These are phyloP conservation scores for Agaricus bisporus DNA, from an alignment of 768 basidiomycete species.

Conservation along the genomic window DNA sequence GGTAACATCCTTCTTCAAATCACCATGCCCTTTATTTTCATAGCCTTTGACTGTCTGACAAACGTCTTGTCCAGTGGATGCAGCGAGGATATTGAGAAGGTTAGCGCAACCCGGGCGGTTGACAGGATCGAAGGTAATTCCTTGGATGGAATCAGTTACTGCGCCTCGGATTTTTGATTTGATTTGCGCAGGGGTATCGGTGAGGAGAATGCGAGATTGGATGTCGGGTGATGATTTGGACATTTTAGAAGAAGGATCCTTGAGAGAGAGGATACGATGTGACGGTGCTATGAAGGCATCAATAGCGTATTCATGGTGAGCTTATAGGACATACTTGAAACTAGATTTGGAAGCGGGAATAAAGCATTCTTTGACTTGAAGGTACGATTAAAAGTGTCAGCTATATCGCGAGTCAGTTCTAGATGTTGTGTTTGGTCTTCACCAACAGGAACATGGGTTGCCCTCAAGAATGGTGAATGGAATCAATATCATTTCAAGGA, in stretches of 20 bases:
- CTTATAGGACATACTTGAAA: slow-evolving; percentile 56
- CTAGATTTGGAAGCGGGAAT: slow-evolving; percentile 68
- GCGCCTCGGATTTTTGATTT: slow-evolving; percentile 68
- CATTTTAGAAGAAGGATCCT: slow-evolving; percentile 86
- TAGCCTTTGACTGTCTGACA: slow-evolving; percentile 43
- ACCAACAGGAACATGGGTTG: slow-evolving; percentile 93
- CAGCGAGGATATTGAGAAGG: slow-evolving; percentile 71
- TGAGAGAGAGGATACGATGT: slow-evolving; percentile 79
- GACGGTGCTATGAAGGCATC: slow-evolving; percentile 53
- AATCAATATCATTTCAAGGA: background rate
- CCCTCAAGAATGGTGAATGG: slow-evolving; percentile 34
- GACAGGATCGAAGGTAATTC: slow-evolving; percentile 76
- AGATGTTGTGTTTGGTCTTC: slow-evolving; percentile 96
- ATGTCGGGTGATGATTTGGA: slow-evolving; percentile 85
- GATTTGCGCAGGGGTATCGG: slow-evolving; percentile 61
- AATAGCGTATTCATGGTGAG: background rate
- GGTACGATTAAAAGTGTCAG: slow-evolving; percentile 73
- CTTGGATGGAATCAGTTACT: slow-evolving; percentile 75
- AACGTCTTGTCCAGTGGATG: slow-evolving; percentile 51
- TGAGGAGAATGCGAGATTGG: slow-evolving; percentile 80
- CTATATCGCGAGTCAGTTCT: slow-evolving; percentile 81
- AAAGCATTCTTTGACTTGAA: slow-evolving; percentile 41
- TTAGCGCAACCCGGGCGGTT: slow-evolving; percentile 82
- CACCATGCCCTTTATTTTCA: slow-evolving; percentile 49
- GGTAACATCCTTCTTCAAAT: slow-evolving; percentile 68